These are phyloP conservation scores for Beauveria asiatica DNA, from an alignment of 2,329 filamentous ascomycete species.

Conservation along the genomic window DNA sequence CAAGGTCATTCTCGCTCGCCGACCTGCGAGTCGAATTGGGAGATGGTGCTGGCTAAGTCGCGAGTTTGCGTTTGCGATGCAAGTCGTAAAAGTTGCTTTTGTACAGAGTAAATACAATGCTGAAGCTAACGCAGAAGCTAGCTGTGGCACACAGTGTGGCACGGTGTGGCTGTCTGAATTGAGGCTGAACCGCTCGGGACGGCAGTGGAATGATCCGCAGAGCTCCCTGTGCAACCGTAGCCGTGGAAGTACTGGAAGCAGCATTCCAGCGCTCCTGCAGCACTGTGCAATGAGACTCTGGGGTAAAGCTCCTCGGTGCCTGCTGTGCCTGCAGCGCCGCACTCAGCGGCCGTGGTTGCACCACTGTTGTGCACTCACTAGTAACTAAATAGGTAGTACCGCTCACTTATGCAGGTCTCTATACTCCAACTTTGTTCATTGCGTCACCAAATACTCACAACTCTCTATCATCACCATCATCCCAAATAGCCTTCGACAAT, in stretches of 20 bases:
- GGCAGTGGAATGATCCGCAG: constrained; percentile 7
- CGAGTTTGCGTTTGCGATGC: background rate
- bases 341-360: background rate
- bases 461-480: background rate
- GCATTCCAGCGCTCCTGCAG: too few relatives aligned
- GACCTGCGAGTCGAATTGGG: constrained; percentile 15
- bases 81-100: background rate
- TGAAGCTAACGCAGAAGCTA: background rate
- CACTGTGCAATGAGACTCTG: background rate
- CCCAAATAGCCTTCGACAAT: background rate
- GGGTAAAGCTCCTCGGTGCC: too few relatives aligned
- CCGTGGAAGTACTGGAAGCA: too few relatives aligned
- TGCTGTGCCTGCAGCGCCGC: too few relatives aligned
- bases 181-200: background rate
- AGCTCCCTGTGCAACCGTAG: background rate
- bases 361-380: background rate
- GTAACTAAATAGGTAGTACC: too few relatives aligned
- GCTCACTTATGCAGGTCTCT: constrained; percentile 6
- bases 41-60: background rate
- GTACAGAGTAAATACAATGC: background rate
- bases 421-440: constrained; percentile 4
- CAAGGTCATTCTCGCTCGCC: constrained; percentile 26
- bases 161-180: background rate
- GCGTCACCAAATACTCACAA: constrained; percentile 10
- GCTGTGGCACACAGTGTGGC: background rate